Percentiles rank a stretch among this genome's conserved stretches.
Evolutionary conservation across 2,329 filamentous ascomycete species (phyloP).

Genomic region (Lizonia empirigonia): DNA sequence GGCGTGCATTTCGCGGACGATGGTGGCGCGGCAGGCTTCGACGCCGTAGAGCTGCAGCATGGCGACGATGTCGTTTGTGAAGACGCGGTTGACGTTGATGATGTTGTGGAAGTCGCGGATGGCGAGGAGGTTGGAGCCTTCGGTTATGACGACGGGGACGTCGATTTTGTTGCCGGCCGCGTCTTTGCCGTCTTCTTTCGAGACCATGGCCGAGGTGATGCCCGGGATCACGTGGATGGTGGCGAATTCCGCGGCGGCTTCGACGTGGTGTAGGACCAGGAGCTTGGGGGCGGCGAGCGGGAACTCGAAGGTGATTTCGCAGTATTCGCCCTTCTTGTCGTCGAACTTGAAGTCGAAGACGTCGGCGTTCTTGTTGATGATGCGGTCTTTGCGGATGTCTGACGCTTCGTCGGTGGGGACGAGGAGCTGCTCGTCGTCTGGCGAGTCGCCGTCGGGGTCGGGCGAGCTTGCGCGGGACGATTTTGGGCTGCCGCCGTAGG

Average conservation of each 20-base stretch:
- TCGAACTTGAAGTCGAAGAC: slow-evolving; percentile 82
- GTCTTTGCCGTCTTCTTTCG: slow-evolving; percentile 58
- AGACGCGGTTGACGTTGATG: slow-evolving; percentile 83
- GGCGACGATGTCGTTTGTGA: slow-evolving; percentile 90
- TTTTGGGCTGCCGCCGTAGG: slow-evolving; percentile 54
- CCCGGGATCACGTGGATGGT: slow-evolving; percentile 86
- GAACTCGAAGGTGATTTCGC: slow-evolving; percentile 82
- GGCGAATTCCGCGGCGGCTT: slow-evolving; percentile 76
- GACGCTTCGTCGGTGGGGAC: slow-evolving; percentile 39
- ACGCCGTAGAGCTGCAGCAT: slow-evolving; percentile 89
- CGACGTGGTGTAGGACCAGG: slow-evolving; percentile 88
- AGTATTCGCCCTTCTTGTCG: slow-evolving; percentile 72
- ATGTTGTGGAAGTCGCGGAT: slow-evolving; percentile 88
- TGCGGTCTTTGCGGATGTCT: slow-evolving; percentile 41
- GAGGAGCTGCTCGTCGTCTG: slow-evolving; percentile 30
- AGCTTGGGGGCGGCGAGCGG: slow-evolving; percentile 82
- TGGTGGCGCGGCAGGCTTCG: slow-evolving; percentile 85
- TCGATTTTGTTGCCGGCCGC: slow-evolving; percentile 56
- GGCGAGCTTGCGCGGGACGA: slow-evolving; percentile 44
- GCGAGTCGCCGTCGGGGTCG: slow-evolving; percentile 36
- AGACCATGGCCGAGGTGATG: slow-evolving; percentile 73
- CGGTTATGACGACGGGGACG: slow-evolving; percentile 67
- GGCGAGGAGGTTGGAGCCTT: slow-evolving; percentile 84
- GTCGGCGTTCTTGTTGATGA: slow-evolving; percentile 59
- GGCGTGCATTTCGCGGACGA: slow-evolving; percentile 80